Evolutionary conservation across 2,329 filamentous ascomycete species (phyloP).

Genomic region (Monilinia laxa): DNA sequence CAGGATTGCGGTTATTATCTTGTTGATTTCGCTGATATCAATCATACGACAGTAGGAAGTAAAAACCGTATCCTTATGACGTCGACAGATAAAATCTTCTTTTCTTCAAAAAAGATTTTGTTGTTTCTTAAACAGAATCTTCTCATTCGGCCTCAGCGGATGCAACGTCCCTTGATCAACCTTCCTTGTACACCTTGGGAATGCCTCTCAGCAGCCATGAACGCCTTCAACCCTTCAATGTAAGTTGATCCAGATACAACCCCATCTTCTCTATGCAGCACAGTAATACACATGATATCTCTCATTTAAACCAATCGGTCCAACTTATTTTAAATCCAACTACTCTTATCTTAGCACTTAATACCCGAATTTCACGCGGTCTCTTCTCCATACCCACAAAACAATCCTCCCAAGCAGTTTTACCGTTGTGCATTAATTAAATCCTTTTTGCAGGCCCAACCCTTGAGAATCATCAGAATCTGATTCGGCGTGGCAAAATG

Average conservation of each 20-base stretch:
- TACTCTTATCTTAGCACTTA: conserved; percentile 18
- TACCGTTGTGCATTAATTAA: conserved; percentile 1
- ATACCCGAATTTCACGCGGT: conserved; percentile 16
- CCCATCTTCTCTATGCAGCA: too few species aligned
- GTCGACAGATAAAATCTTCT: background rate
- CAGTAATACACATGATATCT: conserved; percentile 6
- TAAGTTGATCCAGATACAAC: too few species aligned
- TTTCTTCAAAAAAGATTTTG: conserved; percentile 2
- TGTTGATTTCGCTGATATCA: background rate
- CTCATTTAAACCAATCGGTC: conserved; percentile 11
- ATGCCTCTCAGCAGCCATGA: conserved; percentile 3
- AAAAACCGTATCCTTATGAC: background rate
- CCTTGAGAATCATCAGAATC: background rate
- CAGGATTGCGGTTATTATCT: too few species aligned
- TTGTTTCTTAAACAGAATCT: background rate
- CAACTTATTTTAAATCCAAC: conserved; percentile 1
- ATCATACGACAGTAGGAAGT: background rate
- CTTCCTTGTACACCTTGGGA: background rate
- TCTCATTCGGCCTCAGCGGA: background rate
- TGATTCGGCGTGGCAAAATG: conserved; percentile 18
- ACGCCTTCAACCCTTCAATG: background rate
- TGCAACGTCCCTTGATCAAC: background rate
- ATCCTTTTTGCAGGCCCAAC: background rate
- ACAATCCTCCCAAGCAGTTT: background rate
- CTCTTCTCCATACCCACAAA: conserved; percentile 15